phyloP scores from a whole-genome alignment of 768 basidiomycete genomes.

The Kwoniella europaea region DNA sequence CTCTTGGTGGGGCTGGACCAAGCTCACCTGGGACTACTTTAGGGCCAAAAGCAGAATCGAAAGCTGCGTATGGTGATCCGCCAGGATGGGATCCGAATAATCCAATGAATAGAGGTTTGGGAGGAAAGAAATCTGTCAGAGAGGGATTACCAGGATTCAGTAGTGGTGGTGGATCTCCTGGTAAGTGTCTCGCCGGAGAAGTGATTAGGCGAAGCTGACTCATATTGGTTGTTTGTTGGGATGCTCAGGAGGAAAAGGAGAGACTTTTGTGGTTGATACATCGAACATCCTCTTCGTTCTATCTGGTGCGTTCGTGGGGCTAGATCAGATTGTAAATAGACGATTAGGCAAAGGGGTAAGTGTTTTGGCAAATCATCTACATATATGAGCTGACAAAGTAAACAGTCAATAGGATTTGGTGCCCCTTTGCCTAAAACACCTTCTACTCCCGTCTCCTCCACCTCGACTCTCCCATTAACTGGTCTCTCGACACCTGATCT shows the following conservation, averaged over 20 bases:
- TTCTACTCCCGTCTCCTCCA: background rate
- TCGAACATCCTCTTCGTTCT: conserved; percentile 92
- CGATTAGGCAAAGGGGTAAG: conserved; percentile 83
- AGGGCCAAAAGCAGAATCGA: conserved; percentile 27
- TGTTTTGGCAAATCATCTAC: no score
- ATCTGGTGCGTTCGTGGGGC: conserved; percentile 91
- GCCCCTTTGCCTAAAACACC: conserved; percentile 60
- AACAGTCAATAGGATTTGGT: conserved; percentile 86
- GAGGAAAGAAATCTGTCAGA: conserved; percentile 51
- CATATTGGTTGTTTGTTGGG: conserved; percentile 3
- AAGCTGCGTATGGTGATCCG: conserved; percentile 33
- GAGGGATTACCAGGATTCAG: conserved; percentile 56
- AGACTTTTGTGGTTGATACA: conserved; percentile 56
- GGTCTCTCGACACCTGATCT: conserved; percentile 66
- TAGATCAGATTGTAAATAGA: conserved; percentile 79
- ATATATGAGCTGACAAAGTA: conserved; percentile 19
- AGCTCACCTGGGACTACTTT: conserved; percentile 13
- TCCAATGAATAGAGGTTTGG: conserved; percentile 39
- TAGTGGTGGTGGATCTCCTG: conserved; percentile 39
- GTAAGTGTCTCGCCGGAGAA: conserved; percentile 13
- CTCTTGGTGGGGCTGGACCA: background rate
- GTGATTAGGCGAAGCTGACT: background rate
- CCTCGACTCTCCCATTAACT: conserved; percentile 27
- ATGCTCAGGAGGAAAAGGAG: conserved; percentile 48
- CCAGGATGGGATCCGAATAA: conserved; percentile 50